Conservation (phyloP, 2,329 filamentous ascomycete genomes). For the Periconia digitata region DNA sequence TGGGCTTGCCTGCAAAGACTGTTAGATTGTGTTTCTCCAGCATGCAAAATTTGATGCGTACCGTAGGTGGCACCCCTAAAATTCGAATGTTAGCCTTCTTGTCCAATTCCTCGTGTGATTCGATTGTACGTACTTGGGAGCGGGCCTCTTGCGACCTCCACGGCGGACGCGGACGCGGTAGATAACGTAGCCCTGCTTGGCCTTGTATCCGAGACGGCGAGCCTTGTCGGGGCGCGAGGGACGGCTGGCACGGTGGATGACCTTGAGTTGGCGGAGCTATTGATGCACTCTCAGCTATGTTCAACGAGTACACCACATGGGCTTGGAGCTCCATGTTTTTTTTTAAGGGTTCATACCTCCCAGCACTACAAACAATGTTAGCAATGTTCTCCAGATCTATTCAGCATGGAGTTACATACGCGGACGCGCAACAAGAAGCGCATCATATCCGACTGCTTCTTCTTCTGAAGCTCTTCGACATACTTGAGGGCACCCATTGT, state of each 20-base stretch:
- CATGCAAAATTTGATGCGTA: slow-evolving; percentile 52
- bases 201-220: slow-evolving; percentile 99
- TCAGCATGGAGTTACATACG: slow-evolving; percentile 39
- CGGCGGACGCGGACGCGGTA: slow-evolving; percentile 98
- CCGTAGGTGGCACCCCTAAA: slow-evolving; percentile 90
- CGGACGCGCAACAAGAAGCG: slow-evolving; percentile 93
- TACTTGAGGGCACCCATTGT: slow-evolving; percentile 99
- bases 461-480: slow-evolving; percentile 99
- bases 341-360: slow-evolving; percentile 68
- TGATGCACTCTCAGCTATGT: slow-evolving; percentile 99
- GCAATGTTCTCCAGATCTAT: slow-evolving; percentile 17
- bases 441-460: slow-evolving; percentile 99
- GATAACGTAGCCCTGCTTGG: slow-evolving; percentile 99
- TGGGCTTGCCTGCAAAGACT: slow-evolving; percentile 83
- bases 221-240: slow-evolving; percentile 99
- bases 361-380: slow-evolving; percentile 66
- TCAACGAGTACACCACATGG: slow-evolving; percentile 82
- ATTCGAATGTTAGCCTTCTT: slow-evolving; percentile 45
- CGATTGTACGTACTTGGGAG: slow-evolving; percentile 61
- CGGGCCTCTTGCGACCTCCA: slow-evolving; percentile 97
- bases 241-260: slow-evolving; percentile 98
- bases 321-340: slow-evolving; percentile 26
- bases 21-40: slow-evolving; percentile 22
- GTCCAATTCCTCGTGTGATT: not conserved
- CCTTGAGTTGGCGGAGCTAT: slow-evolving; percentile 99